phyloP scores from a whole-genome alignment of 2,329 filamentous ascomycete genomes.

The Sporothrix inflata region DNA sequence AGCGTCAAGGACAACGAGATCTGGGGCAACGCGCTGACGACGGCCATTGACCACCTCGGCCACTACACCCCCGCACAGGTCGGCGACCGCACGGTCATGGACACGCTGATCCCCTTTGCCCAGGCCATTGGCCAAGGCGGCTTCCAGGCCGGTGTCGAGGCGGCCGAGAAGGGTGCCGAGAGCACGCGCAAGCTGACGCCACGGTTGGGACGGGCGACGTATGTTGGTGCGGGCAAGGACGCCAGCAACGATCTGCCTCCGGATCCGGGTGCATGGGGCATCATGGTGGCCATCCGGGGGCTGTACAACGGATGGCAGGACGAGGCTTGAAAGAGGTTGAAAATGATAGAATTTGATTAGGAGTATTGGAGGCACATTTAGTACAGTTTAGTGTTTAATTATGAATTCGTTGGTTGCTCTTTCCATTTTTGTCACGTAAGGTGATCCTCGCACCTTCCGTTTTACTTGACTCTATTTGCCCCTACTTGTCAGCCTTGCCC shows the following conservation, averaged over 20 bases:
- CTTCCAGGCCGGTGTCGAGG: constrained; percentile 60
- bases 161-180: constrained; percentile 63
- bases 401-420: not conserved
- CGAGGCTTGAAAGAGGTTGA: not conserved
- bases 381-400: not conserved
- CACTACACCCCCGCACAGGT: constrained; percentile 59
- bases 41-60: constrained; percentile 51
- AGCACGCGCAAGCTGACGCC: constrained; percentile 67
- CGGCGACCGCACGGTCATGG: constrained; percentile 62
- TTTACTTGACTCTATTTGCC: not conserved
- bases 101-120: constrained; percentile 59
- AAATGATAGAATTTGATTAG: not conserved
- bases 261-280: constrained; percentile 72
- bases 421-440: not conserved
- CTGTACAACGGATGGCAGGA: constrained; percentile 37
- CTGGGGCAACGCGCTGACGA: constrained; percentile 49
- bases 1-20: constrained; percentile 38
- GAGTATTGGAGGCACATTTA: not conserved
- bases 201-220: constrained; percentile 68
- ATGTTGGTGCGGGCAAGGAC: constrained; percentile 59
- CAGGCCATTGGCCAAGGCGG: constrained; percentile 50
- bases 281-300: constrained; percentile 59
- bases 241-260: constrained; percentile 59
- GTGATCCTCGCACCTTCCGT: not conserved
- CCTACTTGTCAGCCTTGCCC: constrained; percentile 44